Base-by-base conservation (phyloP, 2,329 filamentous ascomycete species). In the Teratosphaeria zuluensis region DNA sequence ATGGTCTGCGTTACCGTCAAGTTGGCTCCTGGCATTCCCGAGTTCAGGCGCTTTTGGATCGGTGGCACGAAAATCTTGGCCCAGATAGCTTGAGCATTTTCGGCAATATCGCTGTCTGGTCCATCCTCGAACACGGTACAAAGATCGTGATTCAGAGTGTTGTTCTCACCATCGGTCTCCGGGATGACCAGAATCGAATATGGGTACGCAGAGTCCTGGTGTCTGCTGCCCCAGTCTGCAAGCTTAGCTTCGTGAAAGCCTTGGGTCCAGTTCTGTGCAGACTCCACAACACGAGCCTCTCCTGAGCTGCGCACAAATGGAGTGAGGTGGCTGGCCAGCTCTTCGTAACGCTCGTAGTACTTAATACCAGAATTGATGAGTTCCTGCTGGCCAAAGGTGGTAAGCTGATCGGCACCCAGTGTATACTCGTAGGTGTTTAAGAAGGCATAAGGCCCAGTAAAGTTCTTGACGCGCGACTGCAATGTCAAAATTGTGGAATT, bases 241-340 rank as follows among this genome's bases (percentile, higher is more conserved):
- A 71, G 64, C 61, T 81, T 82, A 1, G 81, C 81, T 16, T 76
- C 58, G 64, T 89, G 84, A 68, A 90, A 92, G 4, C 90, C 92
- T 57, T 84, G 75, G 0, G 87, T 85, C 78, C 89, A 96, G 64
- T 88, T 86, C 56, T 84, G 70, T 1, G 88, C 91, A 1, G 90
- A 95, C 65, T 83, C 80, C 1, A 92, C 75, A 0, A 95, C 89
- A 11, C 90, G 84, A 12, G 81, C 77, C 62, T 89, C 84, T 0
- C 84, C 85, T 0, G 88, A 83, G 1, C 85, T 77, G n/a, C 90
- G 82, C 46, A 92, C 73, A 64, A 94, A 94, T 0, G 88, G 90
- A 1, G 80, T 78, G 8, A 78, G 70, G 9, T 78, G 70, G 51
- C 74, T 74, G 1, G 86, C 78, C 2, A 96, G 81, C 8, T 77